Conservation (phyloP, 495 filamentous ascomycete species). For the Penicillium bovifimosum region DNA sequence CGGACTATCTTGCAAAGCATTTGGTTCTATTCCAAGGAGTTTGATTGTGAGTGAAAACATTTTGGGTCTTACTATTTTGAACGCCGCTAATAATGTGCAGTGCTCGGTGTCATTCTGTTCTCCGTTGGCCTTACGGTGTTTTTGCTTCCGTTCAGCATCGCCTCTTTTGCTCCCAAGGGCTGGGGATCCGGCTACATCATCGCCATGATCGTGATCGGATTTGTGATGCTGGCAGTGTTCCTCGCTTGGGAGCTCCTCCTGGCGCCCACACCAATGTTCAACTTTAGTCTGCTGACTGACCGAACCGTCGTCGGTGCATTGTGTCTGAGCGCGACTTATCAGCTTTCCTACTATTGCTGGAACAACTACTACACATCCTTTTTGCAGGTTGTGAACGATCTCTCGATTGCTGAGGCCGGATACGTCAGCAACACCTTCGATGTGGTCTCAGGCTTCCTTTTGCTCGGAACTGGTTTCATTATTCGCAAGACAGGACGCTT, state of each 20-base stretch:
- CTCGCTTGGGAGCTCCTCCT: constrained; percentile 48
- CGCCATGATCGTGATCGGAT: constrained; percentile 50
- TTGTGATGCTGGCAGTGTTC: constrained; percentile 48
- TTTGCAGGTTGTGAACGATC: constrained; percentile 66
- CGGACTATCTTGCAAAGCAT: constrained; percentile 36
- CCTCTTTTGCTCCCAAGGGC: constrained; percentile 31
- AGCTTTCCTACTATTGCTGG: constrained; percentile 48
- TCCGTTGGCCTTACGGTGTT: constrained; percentile 52
- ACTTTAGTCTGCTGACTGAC: constrained; percentile 49
- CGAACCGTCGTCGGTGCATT: constrained; percentile 59
- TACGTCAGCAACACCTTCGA: constrained; percentile 47
- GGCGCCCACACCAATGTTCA: constrained; percentile 50
- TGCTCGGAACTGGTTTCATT: constrained; percentile 41
- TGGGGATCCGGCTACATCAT: constrained; percentile 49
- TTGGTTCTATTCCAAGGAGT: constrained; percentile 48
- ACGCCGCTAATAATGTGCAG: constrained; percentile 11
- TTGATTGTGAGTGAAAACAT: constrained; percentile 39
- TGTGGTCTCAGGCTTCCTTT: constrained; percentile 42
- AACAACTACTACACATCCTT: constrained; percentile 61
- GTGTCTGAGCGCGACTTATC: constrained; percentile 49
- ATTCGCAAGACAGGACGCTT: constrained; percentile 52
- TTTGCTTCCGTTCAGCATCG: constrained; percentile 53
- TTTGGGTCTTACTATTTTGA: not conserved
- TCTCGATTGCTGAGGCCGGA: constrained; percentile 47
- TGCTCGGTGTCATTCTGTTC: constrained; percentile 52